phyloP scores from a whole-genome alignment of 192 early-diverging fungal genomes.

The Coemansia sp. region DNA sequence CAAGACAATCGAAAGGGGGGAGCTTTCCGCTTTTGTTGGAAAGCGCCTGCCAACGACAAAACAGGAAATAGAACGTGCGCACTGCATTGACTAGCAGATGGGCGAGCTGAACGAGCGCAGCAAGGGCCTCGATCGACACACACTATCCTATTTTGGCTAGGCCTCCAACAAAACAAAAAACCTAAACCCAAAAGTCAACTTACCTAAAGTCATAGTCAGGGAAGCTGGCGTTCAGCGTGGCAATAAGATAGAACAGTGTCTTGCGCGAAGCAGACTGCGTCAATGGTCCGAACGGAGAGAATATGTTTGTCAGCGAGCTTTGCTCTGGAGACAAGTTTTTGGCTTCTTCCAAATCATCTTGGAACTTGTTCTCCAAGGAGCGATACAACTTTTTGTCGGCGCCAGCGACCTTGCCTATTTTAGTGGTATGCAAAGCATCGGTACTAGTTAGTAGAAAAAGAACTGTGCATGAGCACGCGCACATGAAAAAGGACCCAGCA shows the following conservation, averaged over 20 bases:
- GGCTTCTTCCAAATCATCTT: slow-evolving; percentile 61
- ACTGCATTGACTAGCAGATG: slow-evolving; percentile 5
- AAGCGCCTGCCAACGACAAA: not conserved
- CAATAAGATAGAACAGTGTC: slow-evolving; percentile 92
- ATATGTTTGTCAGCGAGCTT: slow-evolving; percentile 61
- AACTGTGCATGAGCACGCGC: not conserved
- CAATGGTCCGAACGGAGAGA: slow-evolving; percentile 89
- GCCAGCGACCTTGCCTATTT: slow-evolving; percentile 86
- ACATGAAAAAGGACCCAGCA: not conserved
- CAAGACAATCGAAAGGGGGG: slow-evolving; percentile 7
- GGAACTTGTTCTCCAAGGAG: slow-evolving; percentile 83
- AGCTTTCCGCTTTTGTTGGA: not conserved
- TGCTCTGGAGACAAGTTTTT: slow-evolving; percentile 67
- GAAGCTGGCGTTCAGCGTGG: slow-evolving; percentile 93
- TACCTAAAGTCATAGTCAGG: slow-evolving; percentile 98
- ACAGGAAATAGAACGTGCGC: not conserved
- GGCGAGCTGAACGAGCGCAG: not conserved
- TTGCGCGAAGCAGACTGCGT: slow-evolving; percentile 80
- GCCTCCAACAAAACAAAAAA: slow-evolving; percentile 8
- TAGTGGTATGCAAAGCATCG: not conserved
- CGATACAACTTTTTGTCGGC: slow-evolving; percentile 91
- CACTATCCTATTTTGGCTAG: not conserved
- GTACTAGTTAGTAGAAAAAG: not conserved
- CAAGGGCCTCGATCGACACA: slow-evolving; percentile 2
- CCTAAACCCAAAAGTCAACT: slow-evolving; percentile 35